Evolutionary conservation across 1,139 yeast genomes (phyloP).

Genomic region (Geotrichum siamense): DNA sequence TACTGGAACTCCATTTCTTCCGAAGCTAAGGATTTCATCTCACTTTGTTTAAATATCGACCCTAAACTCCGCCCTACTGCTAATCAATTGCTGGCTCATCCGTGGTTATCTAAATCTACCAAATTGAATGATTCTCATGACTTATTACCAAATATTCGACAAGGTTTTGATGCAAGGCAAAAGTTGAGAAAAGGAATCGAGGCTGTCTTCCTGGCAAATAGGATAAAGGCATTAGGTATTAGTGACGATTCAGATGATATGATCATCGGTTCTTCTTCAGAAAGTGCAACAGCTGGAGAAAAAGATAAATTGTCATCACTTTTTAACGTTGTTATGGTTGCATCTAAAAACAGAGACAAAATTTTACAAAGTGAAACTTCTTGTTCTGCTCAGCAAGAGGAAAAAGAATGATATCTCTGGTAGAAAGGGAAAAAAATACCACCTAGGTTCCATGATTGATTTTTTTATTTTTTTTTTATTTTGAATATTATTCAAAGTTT

Average conservation of each 20-base stretch:
- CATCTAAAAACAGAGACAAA: slow-evolving; percentile 47
- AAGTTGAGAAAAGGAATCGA: slow-evolving; percentile 83
- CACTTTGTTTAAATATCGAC: slow-evolving; percentile 54
- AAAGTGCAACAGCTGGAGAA: not conserved
- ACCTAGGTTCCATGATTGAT: no score
- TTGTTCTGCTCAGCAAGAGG: no score
- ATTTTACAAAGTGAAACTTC: not conserved
- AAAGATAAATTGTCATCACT: slow-evolving; percentile 42
- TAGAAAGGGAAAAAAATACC: no score
- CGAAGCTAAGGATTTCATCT: slow-evolving; percentile 69
- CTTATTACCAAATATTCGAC: slow-evolving; percentile 61
- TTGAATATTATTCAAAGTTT: no score
- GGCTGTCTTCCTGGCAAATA: slow-evolving; percentile 65
- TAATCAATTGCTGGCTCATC: slow-evolving; percentile 51
- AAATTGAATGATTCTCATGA: slow-evolving; percentile 46
- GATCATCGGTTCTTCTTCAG: slow-evolving; percentile 37
- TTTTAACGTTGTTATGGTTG: slow-evolving; percentile 68
- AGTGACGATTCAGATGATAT: slow-evolving; percentile 28
- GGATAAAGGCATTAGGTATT: slow-evolving; percentile 55
- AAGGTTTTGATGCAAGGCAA: slow-evolving; percentile 75
- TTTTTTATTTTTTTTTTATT: no score
- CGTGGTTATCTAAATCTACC: slow-evolving; percentile 56
- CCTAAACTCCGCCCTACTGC: slow-evolving; percentile 67
- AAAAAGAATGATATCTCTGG: no score
- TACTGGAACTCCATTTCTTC: slow-evolving; percentile 77